Conservation (phyloP, 1,284 basidiomycete species). For the Cryptococcus sp. region DNA sequence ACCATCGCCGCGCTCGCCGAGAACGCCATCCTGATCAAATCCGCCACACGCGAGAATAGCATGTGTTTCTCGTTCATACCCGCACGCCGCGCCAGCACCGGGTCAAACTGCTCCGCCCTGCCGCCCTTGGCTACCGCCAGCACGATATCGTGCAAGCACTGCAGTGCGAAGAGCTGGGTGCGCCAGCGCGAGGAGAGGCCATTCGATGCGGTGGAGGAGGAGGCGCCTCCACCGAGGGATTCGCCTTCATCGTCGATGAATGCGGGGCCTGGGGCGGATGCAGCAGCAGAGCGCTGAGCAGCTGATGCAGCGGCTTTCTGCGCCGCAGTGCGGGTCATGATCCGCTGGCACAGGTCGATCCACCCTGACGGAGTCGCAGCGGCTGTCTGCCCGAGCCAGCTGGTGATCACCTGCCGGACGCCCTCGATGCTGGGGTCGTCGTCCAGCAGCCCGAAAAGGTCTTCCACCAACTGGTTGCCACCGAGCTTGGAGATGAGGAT, state of each 20-base stretch:
- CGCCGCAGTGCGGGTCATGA: conserved; percentile 62
- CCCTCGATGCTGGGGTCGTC: conserved; percentile 90
- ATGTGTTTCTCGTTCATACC: conserved; percentile 38
- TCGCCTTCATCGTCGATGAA: conserved; percentile 89
- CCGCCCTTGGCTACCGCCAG: conserved; percentile 68
- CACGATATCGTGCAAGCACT: conserved; percentile 89
- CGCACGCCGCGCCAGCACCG: conserved; percentile 57
- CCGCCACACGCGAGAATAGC: conserved; percentile 52
- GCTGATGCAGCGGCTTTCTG: conserved; percentile 60
- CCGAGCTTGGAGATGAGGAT: conserved; percentile 87
- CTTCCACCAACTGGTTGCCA: conserved; percentile 88
- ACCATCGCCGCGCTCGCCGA: conserved; percentile 94
- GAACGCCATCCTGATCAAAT: conserved; percentile 97
- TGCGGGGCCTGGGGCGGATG: conserved; percentile 49
- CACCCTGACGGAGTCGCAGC: conserved; percentile 89
- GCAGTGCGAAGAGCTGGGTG: conserved; percentile 91
- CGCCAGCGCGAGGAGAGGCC: conserved; percentile 81
- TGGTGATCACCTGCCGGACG: conserved; percentile 86
- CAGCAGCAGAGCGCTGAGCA: conserved; percentile 24
- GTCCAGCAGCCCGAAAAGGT: conserved; percentile 91
- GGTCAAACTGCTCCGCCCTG: conserved; percentile 75
- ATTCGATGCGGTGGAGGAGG: conserved; percentile 27
- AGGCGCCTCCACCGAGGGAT: conserved; percentile 62
- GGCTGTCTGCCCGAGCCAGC: conserved; percentile 94
- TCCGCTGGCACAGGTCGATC: conserved; percentile 96